Evolutionary conservation across 1,284 basidiomycete genomes (phyloP).

Genomic region (Fomitopsis pinicola): DNA sequence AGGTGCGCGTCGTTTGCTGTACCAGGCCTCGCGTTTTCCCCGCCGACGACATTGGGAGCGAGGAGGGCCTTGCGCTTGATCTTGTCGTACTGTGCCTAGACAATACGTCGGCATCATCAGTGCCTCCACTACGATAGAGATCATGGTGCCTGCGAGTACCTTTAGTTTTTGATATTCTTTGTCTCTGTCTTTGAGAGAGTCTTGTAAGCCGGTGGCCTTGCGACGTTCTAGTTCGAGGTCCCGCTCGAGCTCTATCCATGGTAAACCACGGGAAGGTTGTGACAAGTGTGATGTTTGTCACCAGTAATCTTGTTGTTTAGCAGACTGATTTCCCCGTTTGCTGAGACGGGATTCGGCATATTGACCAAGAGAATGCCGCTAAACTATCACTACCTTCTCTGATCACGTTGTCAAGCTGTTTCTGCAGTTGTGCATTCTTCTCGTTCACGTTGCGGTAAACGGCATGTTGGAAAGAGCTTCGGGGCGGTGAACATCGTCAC

Average conservation of each 20-base stretch:
- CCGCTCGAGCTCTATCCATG: slow-evolving; percentile 57
- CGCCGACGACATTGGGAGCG: slow-evolving; percentile 25
- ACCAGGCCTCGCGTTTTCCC: slow-evolving; percentile 11
- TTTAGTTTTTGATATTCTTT: slow-evolving; percentile 86
- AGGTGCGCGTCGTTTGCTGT: background rate
- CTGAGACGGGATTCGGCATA: slow-evolving; percentile 30
- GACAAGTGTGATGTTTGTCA: slow-evolving; percentile 19
- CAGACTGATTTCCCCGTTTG: slow-evolving; percentile 73
- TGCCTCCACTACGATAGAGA: background rate
- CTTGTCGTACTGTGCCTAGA: slow-evolving; percentile 66
- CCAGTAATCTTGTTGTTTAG: slow-evolving; percentile 63
- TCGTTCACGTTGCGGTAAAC: slow-evolving; percentile 75
- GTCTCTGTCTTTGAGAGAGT: slow-evolving; percentile 68
- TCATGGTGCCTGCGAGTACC: slow-evolving; percentile 30
- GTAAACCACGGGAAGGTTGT: background rate
- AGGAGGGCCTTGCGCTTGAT: slow-evolving; percentile 76
- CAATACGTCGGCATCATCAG: background rate
- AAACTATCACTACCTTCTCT: slow-evolving; percentile 56
- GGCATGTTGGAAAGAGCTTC: slow-evolving; percentile 72
- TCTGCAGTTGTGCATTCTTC: slow-evolving; percentile 74
- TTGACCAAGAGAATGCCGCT: background rate
- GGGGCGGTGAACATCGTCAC: background rate
- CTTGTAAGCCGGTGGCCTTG: slow-evolving; percentile 68
- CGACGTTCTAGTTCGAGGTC: slow-evolving; percentile 77
- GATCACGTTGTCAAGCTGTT: slow-evolving; percentile 75